Base-by-base conservation (phyloP, 2,329 filamentous ascomycete genomes). In the Zymoseptoria crescenta region DNA sequence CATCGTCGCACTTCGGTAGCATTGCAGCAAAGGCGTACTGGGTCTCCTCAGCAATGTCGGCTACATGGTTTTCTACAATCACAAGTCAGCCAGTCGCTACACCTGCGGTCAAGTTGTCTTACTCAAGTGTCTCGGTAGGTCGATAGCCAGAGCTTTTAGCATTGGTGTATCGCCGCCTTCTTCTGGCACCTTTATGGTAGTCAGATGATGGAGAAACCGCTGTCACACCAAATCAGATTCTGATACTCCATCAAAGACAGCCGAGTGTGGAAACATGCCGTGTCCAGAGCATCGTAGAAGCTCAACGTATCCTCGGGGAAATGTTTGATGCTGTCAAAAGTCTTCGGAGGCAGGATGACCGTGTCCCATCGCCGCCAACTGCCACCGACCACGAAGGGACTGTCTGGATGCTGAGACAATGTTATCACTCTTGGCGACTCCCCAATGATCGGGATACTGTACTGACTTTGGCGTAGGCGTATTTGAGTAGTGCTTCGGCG, bases 311-410 rank as follows among this genome's bases (percentile, higher is more conserved):
- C 35, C 16, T 55, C 53, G 35, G 53, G 53, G 24, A 55, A 19
- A 27, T 28, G 48, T 30, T 55, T 55, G 53, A 55, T 55, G 24
- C 53, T 55, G 35, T 55, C 53, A 20, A 55, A 55, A 19, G 35
- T 19, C 53, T 55, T 55, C n/a, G 53, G 53, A 41, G 53, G 53
- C 6, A 55, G 21, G 20, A 55, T 55, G 53, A 55, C 28, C 8
- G 53, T 55, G 29, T 55, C 29, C 53, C 53, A 55, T n/a, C 53
- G 53, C 21, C 53, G 53, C 53, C 53, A 55, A 41, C 53, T 55
- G 45, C 53, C 53, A 35, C 27, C 27, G 9, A 55, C 28, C 28
- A 55, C 53, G 35, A 35, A 55, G 8, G 53, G 53, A 3, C n/a
- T 21, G 9, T 55, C 53, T 10, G 24, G 53, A 55, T 55, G 53